Conservation (phyloP, 192 early-diverging fungal genomes). For the Coemansia sp. region DNA sequence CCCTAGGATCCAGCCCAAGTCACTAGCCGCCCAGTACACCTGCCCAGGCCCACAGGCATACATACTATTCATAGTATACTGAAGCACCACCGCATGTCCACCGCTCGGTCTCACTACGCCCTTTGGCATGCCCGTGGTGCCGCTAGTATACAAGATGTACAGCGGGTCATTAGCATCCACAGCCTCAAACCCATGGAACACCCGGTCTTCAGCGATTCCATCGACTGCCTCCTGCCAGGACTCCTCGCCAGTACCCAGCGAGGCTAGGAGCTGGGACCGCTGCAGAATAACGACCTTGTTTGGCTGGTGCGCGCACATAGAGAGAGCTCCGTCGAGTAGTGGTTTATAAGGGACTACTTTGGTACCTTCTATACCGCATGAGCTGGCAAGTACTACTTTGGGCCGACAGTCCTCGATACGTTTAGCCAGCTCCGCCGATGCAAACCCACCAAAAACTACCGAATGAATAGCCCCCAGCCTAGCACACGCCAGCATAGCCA, state of each 20-base stretch:
- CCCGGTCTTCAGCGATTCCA: conserved; percentile 16
- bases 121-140: conserved; percentile 81
- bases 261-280: conserved; percentile 55
- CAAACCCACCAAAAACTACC: conserved; percentile 82
- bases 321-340: conserved; percentile 69
- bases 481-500: conserved; percentile 84
- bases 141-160: conserved; percentile 79
- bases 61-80: conserved; percentile 69
- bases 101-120: conserved; percentile 55
- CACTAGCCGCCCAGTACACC: conserved; percentile 76
- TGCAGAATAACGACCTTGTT: conserved; percentile 66
- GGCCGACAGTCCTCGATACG: conserved; percentile 80
- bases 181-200: conserved; percentile 45
- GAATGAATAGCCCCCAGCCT: conserved; percentile 79
- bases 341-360: conserved; percentile 75
- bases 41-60: conserved; percentile 73
- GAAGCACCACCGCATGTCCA: conserved; percentile 71
- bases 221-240: conserved; percentile 43
- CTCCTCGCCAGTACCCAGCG: conserved; percentile 53
- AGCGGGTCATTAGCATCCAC: conserved; percentile 70
- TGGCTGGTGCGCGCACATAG: conserved; percentile 46
- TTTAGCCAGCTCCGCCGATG: conserved; percentile 73
- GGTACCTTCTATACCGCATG: conserved; percentile 78
- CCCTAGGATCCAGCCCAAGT: conserved; percentile 91
- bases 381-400: conserved; percentile 70